These are phyloP conservation scores for Metschnikowia aberdeeniae DNA, from an alignment of 805 yeast species.

Conservation along the genomic window DNA sequence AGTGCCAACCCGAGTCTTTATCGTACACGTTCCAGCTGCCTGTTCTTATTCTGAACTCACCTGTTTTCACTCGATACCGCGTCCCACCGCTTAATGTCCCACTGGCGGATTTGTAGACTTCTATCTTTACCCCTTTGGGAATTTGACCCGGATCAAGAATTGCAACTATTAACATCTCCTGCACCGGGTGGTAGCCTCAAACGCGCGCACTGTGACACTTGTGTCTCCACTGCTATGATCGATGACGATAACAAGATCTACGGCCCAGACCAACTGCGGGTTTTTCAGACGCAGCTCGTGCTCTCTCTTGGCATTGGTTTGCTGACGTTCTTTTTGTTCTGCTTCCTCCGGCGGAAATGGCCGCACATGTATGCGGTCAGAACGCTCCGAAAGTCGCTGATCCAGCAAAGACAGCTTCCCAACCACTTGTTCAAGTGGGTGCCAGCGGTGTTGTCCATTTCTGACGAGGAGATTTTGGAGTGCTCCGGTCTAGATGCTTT, in stretches of 20 bases:
- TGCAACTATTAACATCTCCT: neutral
- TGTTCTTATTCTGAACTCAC: no score
- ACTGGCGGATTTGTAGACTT: no score
- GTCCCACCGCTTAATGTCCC: no score
- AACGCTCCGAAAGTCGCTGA: conserved; percentile 42
- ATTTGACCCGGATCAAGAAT: no score
- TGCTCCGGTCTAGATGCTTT: conserved; percentile 27
- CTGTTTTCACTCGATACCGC: no score
- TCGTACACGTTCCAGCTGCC: no score
- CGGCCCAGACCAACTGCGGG: conserved; percentile 48
- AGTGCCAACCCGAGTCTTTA: neutral
- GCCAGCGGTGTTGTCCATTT: conserved; percentile 20
- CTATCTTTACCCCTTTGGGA: no score
- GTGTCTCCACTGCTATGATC: neutral
- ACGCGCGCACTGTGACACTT: neutral
- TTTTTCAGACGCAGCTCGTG: conserved; percentile 51
- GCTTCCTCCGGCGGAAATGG: conserved; percentile 48
- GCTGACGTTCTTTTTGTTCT: conserved; percentile 45
- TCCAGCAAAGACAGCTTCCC: conserved; percentile 39
- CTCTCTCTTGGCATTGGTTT: conserved; percentile 47
- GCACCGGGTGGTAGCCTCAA: neutral
- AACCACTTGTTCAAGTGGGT: conserved; percentile 25
- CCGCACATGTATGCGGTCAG: conserved; percentile 57
- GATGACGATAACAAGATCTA: conserved; percentile 28
- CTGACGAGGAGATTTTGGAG: conserved; percentile 24